Evolutionary conservation across 805 yeast genomes (phyloP).

Genomic region (Sugiyamaella mastotermitis): DNA sequence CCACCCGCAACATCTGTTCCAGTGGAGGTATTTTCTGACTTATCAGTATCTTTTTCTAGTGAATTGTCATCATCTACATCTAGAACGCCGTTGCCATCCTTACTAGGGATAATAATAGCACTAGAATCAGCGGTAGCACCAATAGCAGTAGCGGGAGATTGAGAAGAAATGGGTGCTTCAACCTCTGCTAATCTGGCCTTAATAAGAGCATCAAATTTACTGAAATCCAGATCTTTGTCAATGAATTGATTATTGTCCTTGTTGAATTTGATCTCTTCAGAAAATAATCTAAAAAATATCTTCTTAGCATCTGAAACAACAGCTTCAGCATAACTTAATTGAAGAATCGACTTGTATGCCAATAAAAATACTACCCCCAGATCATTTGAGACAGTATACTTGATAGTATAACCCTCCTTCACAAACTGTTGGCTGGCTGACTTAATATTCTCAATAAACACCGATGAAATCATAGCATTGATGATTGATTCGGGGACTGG

Average conservation of each 20-base stretch:
- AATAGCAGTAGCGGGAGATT: not conserved
- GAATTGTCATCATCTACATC: not conserved
- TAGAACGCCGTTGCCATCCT: constrained; percentile 2
- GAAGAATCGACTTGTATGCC: constrained; percentile 31
- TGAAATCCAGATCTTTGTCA: constrained; percentile 10
- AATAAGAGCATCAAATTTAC: constrained; percentile 28
- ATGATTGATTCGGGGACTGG: constrained; percentile 37
- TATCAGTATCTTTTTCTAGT: too few species aligned
- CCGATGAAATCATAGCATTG: constrained; percentile 44
- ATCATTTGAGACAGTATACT: constrained; percentile 38
- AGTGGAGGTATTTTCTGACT: constrained; percentile 2
- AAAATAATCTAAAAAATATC: constrained; percentile 27
- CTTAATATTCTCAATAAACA: constrained; percentile 35
- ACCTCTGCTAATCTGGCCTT: constrained; percentile 26
- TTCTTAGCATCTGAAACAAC: constrained; percentile 28
- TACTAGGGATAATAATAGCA: not conserved
- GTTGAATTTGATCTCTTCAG: constrained; percentile 17
- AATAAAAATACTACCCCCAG: constrained; percentile 37
- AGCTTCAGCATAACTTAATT: constrained; percentile 29
- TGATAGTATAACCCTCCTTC: constrained; percentile 40
- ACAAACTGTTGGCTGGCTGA: constrained; percentile 26
- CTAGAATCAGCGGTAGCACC: not conserved
- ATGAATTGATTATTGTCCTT: not conserved
- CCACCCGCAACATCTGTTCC: not conserved
- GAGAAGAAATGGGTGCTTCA: constrained; percentile 3